Evolutionary conservation across 164 flowering plant species (phyloP).

Genomic region (Saururus chinensis): DNA sequence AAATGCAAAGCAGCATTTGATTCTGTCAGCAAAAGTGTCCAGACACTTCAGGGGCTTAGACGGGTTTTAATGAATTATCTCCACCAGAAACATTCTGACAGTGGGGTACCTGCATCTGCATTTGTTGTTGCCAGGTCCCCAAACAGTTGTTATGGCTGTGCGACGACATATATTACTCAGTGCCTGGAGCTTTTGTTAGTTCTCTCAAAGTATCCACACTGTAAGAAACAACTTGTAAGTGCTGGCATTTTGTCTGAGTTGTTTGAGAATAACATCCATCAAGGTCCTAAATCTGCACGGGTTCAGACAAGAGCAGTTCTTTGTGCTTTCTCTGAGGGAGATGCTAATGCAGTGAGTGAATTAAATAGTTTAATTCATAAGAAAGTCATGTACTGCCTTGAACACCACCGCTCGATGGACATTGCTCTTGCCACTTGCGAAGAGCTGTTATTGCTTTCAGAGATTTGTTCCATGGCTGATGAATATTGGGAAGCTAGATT

Average conservation of each 20-base stretch:
- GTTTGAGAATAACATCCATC: slow-evolving; percentile 97
- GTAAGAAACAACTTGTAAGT: slow-evolving; percentile 86
- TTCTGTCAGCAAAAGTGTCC: slow-evolving; percentile 99
- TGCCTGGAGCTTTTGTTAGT: slow-evolving; percentile 88
- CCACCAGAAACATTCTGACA: slow-evolving; percentile 69
- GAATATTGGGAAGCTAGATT: slow-evolving; percentile 98
- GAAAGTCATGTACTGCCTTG: slow-evolving; percentile 92
- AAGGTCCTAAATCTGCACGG: slow-evolving; percentile 89
- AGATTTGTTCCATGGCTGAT: slow-evolving; percentile 85
- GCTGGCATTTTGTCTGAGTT: slow-evolving; percentile 85
- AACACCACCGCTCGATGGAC: slow-evolving; percentile 98
- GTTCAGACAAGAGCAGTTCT: slow-evolving; percentile 91
- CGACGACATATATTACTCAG: slow-evolving; percentile 85
- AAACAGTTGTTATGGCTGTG: slow-evolving; percentile 98
- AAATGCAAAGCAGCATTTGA: slow-evolving; percentile 99
- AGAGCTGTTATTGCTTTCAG: slow-evolving; percentile 87
- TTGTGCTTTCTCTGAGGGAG: slow-evolving; percentile 92
- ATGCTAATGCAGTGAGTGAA: slow-evolving; percentile 72
- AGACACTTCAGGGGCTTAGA: slow-evolving; percentile 97
- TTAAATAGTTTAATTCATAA: slow-evolving; percentile 73
- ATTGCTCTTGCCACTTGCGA: slow-evolving; percentile 85
- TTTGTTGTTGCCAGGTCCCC: slow-evolving; percentile 70
- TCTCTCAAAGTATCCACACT: slow-evolving; percentile 63
- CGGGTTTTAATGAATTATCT: slow-evolving; percentile 83
- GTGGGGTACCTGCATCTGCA: slow-evolving; percentile 40